phyloP scores from a whole-genome alignment of 2,329 filamentous ascomycete species.

The Stagonosporopsis rhizophila region DNA sequence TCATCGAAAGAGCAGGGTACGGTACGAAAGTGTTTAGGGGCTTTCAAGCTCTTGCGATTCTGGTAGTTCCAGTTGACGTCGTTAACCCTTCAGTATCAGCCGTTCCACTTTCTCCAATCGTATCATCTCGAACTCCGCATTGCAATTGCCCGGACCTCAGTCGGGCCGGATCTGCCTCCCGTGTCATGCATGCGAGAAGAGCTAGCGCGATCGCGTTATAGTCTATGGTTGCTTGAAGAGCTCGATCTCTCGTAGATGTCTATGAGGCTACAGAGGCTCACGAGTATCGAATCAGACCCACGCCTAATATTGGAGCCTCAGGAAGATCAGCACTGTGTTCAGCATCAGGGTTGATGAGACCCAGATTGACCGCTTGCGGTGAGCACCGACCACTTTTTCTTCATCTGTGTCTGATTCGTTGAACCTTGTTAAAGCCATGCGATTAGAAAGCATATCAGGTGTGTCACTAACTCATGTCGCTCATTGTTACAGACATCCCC shows the following conservation, averaged over 20 bases:
- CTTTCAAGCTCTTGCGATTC: not conserved
- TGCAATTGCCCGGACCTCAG: constrained; percentile 1
- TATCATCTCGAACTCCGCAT: not conserved
- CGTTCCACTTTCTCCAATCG: not conserved
- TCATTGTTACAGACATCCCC: constrained; percentile 30
- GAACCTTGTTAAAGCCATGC: not conserved
- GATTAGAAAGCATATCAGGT: constrained; percentile 4
- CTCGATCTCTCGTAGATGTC: constrained; percentile 12
- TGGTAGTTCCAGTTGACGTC: not conserved
- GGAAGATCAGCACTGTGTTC: not conserved
- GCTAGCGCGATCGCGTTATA: constrained; percentile 14
- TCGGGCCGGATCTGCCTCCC: constrained; percentile 16
- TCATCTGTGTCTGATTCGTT: constrained; percentile 19
- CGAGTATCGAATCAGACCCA: not conserved
- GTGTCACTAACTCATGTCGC: constrained; percentile 16
- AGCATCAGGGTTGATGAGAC: not conserved
- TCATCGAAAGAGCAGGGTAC: not conserved
- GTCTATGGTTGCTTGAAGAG: not conserved
- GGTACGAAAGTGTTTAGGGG: too few relatives aligned
- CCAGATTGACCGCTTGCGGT: not conserved
- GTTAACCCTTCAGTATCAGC: not conserved
- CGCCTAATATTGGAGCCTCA: not conserved
- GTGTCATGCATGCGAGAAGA: constrained; percentile 3
- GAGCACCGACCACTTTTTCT: not conserved
- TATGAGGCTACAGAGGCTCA: constrained; percentile 22